These are phyloP conservation scores for Brassica incana DNA, from an alignment of 345 rosid species.

Conservation along the genomic window DNA sequence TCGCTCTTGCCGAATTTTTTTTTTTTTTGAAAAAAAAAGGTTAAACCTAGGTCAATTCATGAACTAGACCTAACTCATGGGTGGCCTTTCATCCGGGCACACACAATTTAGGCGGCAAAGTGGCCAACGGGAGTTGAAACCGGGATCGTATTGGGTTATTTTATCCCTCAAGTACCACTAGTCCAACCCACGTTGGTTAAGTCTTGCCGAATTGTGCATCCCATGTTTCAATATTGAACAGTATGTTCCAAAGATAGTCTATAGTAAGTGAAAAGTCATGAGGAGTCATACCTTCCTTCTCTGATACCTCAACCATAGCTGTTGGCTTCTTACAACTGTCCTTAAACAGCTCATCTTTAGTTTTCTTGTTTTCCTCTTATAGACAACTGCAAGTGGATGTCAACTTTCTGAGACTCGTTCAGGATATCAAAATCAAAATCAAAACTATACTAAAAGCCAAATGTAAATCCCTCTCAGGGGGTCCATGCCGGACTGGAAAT, in stretches of 20 bases:
- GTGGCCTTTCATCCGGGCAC: too few relatives aligned
- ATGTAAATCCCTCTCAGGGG: too few relatives aligned
- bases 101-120: too few relatives aligned
- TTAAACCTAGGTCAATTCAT: too few relatives aligned
- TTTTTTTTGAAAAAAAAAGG: too few relatives aligned
- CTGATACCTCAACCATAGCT: constrained; percentile 40
- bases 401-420: constrained; percentile 93
- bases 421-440: constrained; percentile 22
- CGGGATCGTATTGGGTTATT: too few relatives aligned
- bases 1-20: constrained; percentile 37
- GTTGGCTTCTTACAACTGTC: constrained; percentile 56
- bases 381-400: constrained; percentile 93
- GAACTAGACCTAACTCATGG: too few relatives aligned
- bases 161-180: too few relatives aligned
- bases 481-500: too few relatives aligned
- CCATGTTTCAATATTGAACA: constrained; percentile 39
- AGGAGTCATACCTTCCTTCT: constrained; percentile 47
- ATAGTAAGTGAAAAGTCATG: not conserved
- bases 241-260: constrained; percentile 3
- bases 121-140: too few relatives aligned
- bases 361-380: constrained; percentile 50
- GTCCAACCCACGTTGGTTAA: too few relatives aligned
- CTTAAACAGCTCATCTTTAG: constrained; percentile 43
- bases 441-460: too few relatives aligned
- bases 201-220: constrained; percentile 20